Conservation (phyloP, 139 green algal species). For the Chlorella sp. region DNA sequence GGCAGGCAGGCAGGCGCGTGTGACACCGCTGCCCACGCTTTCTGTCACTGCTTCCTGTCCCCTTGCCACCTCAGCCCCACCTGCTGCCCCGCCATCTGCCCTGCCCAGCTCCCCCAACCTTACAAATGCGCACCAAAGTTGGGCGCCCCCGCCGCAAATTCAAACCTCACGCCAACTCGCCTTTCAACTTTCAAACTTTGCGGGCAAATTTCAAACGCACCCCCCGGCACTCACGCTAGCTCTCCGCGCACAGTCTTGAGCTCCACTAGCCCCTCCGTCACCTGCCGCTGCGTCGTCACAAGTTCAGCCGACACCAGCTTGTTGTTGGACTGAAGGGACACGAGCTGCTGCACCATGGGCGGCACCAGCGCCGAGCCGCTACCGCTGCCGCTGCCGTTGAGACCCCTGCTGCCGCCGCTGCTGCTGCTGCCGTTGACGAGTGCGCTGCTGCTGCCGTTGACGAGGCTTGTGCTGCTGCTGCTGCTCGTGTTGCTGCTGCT, state of each 20-base stretch:
- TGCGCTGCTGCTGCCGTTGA: background rate
- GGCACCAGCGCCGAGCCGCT: background rate
- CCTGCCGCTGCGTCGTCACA: constrained; percentile 8
- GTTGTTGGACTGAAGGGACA: background rate
- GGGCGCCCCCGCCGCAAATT: background rate
- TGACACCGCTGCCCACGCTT: too few species aligned
- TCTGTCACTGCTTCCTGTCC: too few species aligned
- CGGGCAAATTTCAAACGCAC: background rate
- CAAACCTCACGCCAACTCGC: background rate
- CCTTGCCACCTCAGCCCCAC: too few species aligned
- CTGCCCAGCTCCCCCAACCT: background rate
- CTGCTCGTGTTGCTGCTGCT: background rate
- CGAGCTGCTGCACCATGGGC: constrained; percentile 25
- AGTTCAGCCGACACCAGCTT: background rate
- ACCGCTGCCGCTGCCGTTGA: background rate
- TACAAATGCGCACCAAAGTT: background rate
- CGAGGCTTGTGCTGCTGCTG: background rate
- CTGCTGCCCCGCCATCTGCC: too few species aligned
- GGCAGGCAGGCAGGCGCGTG: too few species aligned
- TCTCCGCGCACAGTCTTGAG: constrained; percentile 1
- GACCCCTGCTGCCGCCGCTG: background rate
- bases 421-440: background rate
- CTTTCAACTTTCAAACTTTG: background rate
- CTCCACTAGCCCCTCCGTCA: constrained; percentile 19
- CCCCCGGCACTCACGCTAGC: constrained; percentile 14